Conservation (phyloP, 495 filamentous ascomycete species). For the Aspergillus avenaceus region DNA sequence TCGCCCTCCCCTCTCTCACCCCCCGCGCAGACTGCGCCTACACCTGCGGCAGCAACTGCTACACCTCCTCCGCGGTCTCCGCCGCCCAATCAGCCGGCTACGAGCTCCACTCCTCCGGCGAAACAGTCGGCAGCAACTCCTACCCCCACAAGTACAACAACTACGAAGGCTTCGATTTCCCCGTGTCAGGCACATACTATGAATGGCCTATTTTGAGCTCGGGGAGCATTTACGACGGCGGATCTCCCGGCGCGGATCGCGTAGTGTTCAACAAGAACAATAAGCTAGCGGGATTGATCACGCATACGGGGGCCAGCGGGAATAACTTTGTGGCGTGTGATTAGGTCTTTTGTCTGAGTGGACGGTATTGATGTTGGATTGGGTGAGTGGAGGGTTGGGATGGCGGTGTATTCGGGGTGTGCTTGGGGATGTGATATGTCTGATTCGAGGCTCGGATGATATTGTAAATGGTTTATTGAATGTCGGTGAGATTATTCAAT, state of each 20-base stretch:
- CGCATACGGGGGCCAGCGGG: constrained; percentile 64
- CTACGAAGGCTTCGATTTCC: constrained; percentile 69
- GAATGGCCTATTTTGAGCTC: constrained; percentile 65
- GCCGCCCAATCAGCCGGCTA: constrained; percentile 49
- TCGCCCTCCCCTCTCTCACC: not conserved
- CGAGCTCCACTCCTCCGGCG: constrained; percentile 39
- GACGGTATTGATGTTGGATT: not conserved
- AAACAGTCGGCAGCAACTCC: constrained; percentile 41
- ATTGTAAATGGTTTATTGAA: too few species aligned
- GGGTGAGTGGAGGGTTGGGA: not conserved
- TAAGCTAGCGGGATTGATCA: constrained; percentile 56
- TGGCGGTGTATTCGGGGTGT: not conserved
- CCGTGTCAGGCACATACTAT: constrained; percentile 59
- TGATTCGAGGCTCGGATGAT: too few species aligned
- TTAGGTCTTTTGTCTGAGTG: too few species aligned
- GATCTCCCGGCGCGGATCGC: constrained; percentile 66
- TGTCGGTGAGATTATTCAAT: too few species aligned
- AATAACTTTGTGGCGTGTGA: constrained; percentile 61
- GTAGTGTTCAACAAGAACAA: constrained; percentile 59
- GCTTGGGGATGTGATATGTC: too few species aligned
- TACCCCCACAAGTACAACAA: constrained; percentile 74
- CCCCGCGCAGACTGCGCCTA: constrained; percentile 30
- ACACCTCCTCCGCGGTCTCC: constrained; percentile 42
- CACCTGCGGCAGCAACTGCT: constrained; percentile 50
- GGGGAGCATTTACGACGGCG: constrained; percentile 54